Evolutionary conservation across 148 eudicot species (phyloP).

Genomic region (Hydrangea macrophylla): DNA sequence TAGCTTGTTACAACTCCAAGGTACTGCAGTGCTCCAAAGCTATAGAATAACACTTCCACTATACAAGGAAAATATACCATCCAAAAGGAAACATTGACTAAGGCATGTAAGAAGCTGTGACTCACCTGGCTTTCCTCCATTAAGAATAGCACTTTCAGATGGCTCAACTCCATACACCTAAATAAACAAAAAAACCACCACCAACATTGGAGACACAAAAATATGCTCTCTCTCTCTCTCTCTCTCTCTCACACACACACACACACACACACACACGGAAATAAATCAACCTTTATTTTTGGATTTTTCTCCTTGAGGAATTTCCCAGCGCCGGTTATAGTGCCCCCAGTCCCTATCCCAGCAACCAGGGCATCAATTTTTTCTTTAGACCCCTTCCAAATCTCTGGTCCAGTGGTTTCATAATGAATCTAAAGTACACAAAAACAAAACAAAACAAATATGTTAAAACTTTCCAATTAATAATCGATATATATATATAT

Average conservation of each 20-base stretch:
- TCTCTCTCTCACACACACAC: not conserved
- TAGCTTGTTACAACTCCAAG: not conserved
- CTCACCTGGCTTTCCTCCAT: conserved; percentile 79
- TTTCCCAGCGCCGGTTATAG: conserved; percentile 70
- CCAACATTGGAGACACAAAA: conserved; percentile 3
- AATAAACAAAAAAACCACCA: conserved; percentile 7
- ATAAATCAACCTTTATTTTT: conserved; percentile 51
- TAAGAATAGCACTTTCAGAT: conserved; percentile 73
- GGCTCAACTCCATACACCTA: conserved; percentile 83
- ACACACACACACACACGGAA: not conserved
- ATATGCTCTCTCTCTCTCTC: not conserved
- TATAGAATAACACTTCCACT: not conserved
- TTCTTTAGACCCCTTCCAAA: conserved; percentile 69
- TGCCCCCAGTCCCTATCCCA: conserved; percentile 85
- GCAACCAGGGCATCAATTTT: conserved; percentile 68
- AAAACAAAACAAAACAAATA: not conserved
- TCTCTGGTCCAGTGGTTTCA: conserved; percentile 91
- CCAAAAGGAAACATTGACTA: conserved; percentile 1
- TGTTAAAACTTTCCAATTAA: not conserved
- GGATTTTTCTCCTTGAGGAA: conserved; percentile 79
- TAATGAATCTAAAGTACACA: conserved; percentile 68
- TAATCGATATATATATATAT: no score
- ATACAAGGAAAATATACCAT: not conserved
- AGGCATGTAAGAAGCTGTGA: conserved; percentile 2
- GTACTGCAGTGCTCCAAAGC: not conserved